These are phyloP conservation scores for Trichoderma sp. DNA, from an alignment of 2,329 filamentous ascomycete genomes.

Conservation along the genomic window DNA sequence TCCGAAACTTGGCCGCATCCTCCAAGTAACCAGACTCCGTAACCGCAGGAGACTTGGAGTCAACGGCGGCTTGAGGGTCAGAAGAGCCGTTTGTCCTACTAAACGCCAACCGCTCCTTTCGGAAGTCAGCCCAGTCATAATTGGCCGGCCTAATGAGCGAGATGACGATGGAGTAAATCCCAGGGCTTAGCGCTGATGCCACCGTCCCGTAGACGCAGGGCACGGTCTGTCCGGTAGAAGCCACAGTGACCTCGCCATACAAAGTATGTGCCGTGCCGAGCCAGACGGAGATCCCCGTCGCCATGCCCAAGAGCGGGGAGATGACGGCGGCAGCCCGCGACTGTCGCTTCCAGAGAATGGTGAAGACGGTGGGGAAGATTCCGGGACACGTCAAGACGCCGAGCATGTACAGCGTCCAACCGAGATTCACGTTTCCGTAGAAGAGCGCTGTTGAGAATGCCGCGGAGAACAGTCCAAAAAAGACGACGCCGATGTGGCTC, in stretches of 20 bases:
- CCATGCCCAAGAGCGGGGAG: slow-evolving; percentile 53
- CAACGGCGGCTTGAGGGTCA: neutral
- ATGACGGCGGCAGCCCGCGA: slow-evolving; percentile 53
- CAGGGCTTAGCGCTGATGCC: slow-evolving; percentile 48
- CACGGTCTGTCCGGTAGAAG: slow-evolving; percentile 51
- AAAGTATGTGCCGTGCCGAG: slow-evolving; percentile 50
- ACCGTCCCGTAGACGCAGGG: slow-evolving; percentile 58
- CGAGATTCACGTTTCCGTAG: slow-evolving; percentile 56
- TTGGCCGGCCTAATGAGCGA: slow-evolving; percentile 49
- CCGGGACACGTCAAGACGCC: slow-evolving; percentile 56
- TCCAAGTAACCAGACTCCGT: slow-evolving; percentile 35
- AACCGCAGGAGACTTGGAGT: slow-evolving; percentile 34
- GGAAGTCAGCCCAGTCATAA: slow-evolving; percentile 45
- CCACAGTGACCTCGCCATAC: slow-evolving; percentile 51
- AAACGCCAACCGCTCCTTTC: slow-evolving; percentile 47
- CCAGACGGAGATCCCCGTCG: slow-evolving; percentile 56
- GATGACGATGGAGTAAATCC: slow-evolving; percentile 50
- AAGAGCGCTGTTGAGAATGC: slow-evolving; percentile 56
- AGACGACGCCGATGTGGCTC: slow-evolving; percentile 56
- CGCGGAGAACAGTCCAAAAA: slow-evolving; percentile 54
- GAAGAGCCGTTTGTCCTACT: slow-evolving; percentile 29
- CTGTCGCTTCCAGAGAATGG: slow-evolving; percentile 55
- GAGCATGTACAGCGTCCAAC: slow-evolving; percentile 59
- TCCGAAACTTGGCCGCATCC: slow-evolving; percentile 45
- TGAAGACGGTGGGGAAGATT: slow-evolving; percentile 56